phyloP scores from a whole-genome alignment of 2,329 filamentous ascomycete genomes.

The Fusarium palustre region DNA sequence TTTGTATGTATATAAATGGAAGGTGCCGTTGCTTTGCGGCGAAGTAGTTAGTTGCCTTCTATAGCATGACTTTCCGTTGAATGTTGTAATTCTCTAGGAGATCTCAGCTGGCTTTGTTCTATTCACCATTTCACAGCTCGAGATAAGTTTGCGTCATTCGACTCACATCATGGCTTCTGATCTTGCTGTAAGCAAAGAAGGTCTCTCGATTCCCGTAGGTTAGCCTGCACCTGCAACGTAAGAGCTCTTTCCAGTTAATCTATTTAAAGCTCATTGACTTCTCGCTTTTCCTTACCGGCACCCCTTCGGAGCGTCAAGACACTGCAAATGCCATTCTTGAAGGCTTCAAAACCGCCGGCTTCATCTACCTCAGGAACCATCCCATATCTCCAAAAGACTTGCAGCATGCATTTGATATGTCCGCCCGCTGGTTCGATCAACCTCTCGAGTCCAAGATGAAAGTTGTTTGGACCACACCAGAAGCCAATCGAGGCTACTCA shows the following conservation, averaged over 20 bases:
- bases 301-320: slow-evolving; percentile 67
- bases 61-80: background rate
- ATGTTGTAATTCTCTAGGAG: background rate
- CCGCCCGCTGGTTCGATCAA: slow-evolving; percentile 77
- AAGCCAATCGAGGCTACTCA: slow-evolving; percentile 80
- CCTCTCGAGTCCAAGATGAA: slow-evolving; percentile 71
- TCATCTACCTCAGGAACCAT: slow-evolving; percentile 88
- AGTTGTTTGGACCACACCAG: slow-evolving; percentile 77
- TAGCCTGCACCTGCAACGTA: background rate
- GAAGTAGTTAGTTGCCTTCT: background rate
- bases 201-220: slow-evolving; percentile 66
- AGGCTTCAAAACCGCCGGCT: slow-evolving; percentile 87
- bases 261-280: slow-evolving; percentile 65
- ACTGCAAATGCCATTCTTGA: slow-evolving; percentile 79
- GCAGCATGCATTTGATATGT: slow-evolving; percentile 72
- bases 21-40: background rate
- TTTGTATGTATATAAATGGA: slow-evolving; percentile 8
- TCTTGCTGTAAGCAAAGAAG: slow-evolving; percentile 63
- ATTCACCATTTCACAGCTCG: background rate
- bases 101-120: background rate
- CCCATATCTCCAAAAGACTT: slow-evolving; percentile 72
- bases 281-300: slow-evolving; percentile 74
- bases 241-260: background rate
- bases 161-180: slow-evolving; percentile 47
- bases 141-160: too few relatives aligned